Evolutionary conservation across 2,329 filamentous ascomycete species (phyloP), one percentile per base, ranked within the genome.

Genomic region (Fusarium sp.): DNA sequence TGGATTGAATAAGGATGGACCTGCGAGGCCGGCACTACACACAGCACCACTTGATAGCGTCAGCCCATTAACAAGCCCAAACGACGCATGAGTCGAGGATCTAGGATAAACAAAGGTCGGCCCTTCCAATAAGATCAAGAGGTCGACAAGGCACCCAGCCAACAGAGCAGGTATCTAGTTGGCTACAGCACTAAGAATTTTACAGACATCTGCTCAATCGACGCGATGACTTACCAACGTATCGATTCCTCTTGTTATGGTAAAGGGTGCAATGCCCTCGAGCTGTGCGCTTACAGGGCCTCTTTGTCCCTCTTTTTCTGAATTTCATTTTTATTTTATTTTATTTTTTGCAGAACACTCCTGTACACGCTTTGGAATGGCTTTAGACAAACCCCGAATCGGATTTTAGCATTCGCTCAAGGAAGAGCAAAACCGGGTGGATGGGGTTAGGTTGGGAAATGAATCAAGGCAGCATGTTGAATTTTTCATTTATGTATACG

Each of bases 31-130:
- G 17, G 95, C 96, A 5, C 81, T 98, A 66, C 96, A 98, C 78
- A 91, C 93, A 7, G 95, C 93, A 24, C 93, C 95, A 3, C 81
- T 98, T 44, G 93, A 97, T 78, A 88, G 88, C 14, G 88, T 95
- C 56, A 88, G 86, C 69, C 86, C 88, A 2, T 66, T 81, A 20
- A 74, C 76, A n/a, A 86, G 83, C 54, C 83, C 84, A 6, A 64
- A 46, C 31, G 53, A 39, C 34, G 74, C 22, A 50, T 72, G 44
- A 9, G 26, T 38, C 15, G 22, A 45, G 68, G 36, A 15, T 15
- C 28, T 26, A 34, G 54, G n/a, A 34, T 42, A 45, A 44, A 33
- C 22, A 11, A 58, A 39, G 15, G 26, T 24, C 20, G 18, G 11
- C 48, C 22, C 45, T 33, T 51, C 34, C 9, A 20, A 52, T 31